Evolutionary conservation across 2,329 filamentous ascomycete genomes (phyloP).

Genomic region (Arthrinium puccinioides): DNA sequence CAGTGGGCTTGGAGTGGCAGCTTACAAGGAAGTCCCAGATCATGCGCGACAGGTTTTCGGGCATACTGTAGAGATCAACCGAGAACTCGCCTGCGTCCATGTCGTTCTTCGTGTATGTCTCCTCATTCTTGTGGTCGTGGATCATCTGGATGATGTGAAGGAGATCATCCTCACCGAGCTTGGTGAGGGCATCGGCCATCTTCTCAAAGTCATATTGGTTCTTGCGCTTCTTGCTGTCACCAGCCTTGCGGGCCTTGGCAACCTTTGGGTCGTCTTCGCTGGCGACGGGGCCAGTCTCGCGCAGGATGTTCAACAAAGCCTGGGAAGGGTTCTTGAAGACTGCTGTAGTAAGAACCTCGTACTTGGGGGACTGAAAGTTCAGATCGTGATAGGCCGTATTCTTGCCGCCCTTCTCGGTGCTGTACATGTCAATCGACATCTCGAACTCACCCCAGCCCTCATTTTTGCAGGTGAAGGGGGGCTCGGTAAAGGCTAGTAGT

Average conservation of each 20-base stretch:
- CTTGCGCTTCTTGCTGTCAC: constrained; percentile 70
- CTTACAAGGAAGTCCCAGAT: constrained; percentile 79
- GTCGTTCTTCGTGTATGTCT: constrained; percentile 96
- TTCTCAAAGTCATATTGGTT: constrained; percentile 84
- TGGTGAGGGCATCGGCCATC: constrained; percentile 83
- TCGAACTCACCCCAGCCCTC: constrained; percentile 99
- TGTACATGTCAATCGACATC: constrained; percentile 77
- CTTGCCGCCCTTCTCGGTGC: constrained; percentile 79
- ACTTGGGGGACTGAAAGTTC: constrained; percentile 76
- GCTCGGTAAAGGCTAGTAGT: constrained; percentile 63
- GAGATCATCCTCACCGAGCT: constrained; percentile 81
- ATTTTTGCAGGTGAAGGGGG: constrained; percentile 84
- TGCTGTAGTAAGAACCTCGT: constrained; percentile 75
- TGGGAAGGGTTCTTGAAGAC: constrained; percentile 91
- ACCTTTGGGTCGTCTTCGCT: constrained; percentile 61
- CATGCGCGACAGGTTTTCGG: constrained; percentile 81
- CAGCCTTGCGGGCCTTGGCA: constrained; percentile 49
- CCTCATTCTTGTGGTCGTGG: constrained; percentile 89
- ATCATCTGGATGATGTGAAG: constrained; percentile 96
- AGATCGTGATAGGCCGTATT: constrained; percentile 78
- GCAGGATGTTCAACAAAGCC: constrained; percentile 69
- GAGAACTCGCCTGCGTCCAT: constrained; percentile 97
- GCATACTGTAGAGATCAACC: constrained; percentile 95
- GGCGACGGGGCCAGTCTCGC: constrained; percentile 79
- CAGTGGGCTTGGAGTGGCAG: neutral